Conservation (phyloP, 345 rosid genomes). For the Eucalyptus curtisii region DNA sequence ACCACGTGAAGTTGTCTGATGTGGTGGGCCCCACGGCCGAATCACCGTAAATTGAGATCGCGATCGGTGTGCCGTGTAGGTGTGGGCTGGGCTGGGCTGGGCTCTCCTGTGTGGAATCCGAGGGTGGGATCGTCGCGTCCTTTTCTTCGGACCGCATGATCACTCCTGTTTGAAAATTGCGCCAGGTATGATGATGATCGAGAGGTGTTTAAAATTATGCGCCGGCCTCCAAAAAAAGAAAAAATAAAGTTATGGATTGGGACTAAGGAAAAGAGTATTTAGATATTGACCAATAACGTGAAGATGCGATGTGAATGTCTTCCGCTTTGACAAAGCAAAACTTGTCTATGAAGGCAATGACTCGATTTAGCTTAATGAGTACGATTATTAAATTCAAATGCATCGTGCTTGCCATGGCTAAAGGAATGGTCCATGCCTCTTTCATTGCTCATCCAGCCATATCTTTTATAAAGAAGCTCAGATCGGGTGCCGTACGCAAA, state of each 20-base stretch:
- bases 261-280: not conserved
- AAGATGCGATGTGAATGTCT: not conserved
- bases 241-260: not conserved
- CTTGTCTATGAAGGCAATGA: not conserved
- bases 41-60: not conserved
- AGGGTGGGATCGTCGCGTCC: not conserved
- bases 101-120: not conserved
- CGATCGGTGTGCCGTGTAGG: not conserved
- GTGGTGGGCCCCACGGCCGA: not conserved
- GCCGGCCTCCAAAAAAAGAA: not conserved
- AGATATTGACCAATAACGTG: not conserved
- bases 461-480: not conserved
- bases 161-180: not conserved
- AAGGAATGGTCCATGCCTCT: not conserved
- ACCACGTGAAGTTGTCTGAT: not conserved
- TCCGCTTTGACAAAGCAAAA: not conserved
- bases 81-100: not conserved
- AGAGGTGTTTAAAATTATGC: not conserved
- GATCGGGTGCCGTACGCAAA: not conserved
- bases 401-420: not conserved
- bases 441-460: not conserved
- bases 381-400: not conserved
- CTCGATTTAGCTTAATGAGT: not conserved
- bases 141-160: not conserved
- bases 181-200: not conserved